Conservation (phyloP, 768 basidiomycete genomes). For the Panaeolus papilionaceus region DNA sequence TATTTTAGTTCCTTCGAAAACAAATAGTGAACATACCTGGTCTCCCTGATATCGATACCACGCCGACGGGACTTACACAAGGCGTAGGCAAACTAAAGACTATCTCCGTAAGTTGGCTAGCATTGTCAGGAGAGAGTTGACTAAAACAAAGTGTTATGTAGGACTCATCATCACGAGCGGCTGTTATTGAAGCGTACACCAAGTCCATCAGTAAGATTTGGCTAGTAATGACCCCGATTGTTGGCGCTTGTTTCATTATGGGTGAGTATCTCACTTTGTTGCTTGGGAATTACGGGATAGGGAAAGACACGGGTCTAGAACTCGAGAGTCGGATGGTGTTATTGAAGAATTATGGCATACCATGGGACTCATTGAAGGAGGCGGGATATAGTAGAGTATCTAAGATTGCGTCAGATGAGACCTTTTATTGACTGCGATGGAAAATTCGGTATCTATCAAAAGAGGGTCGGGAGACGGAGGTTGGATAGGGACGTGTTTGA, state of each 20-base stretch:
- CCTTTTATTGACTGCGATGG: conserved; percentile 3
- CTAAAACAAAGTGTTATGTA: conserved; percentile 28
- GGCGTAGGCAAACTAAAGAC: conserved; percentile 49
- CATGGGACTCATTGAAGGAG: too few relatives aligned
- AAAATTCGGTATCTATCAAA: neutral
- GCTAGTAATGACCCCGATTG: conserved; percentile 65
- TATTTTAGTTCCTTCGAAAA: conserved; percentile 39
- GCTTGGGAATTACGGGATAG: neutral
- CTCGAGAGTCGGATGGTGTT: neutral
- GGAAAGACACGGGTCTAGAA: neutral
- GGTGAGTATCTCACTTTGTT: conserved; percentile 37
- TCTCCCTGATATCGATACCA: conserved; percentile 39
- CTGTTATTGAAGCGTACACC: conserved; percentile 66
- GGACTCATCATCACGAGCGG: conserved; percentile 55
- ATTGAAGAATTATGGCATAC: too few relatives aligned
- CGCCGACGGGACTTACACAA: conserved; percentile 49
- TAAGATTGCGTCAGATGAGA: neutral
- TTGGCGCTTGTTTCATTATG: conserved; percentile 59
- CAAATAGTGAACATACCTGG: conserved; percentile 44
- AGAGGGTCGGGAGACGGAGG: neutral
- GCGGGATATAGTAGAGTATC: neutral
- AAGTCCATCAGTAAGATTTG: conserved; percentile 68
- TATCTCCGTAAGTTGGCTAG: conserved; percentile 45
- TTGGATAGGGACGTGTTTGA: neutral
- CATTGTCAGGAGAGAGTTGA: conserved; percentile 13